Percentiles rank a stretch among this genome's conserved stretches.
Conservation (phyloP, 257 asterid genomes). For the Nicotiana paniculata region DNA sequence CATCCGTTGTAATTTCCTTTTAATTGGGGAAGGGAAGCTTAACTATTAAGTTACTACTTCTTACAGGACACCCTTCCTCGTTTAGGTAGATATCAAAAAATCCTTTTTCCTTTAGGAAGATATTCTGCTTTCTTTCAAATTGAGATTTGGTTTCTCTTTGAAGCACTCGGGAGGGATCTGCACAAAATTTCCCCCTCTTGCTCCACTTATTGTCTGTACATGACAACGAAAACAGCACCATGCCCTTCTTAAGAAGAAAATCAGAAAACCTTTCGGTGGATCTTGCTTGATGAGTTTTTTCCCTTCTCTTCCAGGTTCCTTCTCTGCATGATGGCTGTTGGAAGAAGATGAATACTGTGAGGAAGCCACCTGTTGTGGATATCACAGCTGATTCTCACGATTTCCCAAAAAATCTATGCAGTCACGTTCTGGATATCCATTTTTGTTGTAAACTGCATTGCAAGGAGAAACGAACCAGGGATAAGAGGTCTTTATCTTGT, state of each 20-base stretch:
- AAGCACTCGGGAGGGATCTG: neutral
- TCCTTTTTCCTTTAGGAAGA: neutral
- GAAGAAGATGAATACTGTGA: conserved; percentile 27
- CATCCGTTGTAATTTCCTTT: neutral
- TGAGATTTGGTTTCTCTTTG: neutral
- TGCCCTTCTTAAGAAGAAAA: neutral
- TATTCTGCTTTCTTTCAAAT: neutral
- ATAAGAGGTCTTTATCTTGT: conserved; percentile 22
- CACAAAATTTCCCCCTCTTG: neutral
- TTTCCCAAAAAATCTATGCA: conserved; percentile 17
- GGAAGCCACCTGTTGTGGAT: conserved; percentile 19
- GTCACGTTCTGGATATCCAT: conserved; percentile 2
- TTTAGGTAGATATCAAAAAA: no score
- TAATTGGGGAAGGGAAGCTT: neutral
- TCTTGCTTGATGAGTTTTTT: neutral
- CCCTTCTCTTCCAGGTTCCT: conserved; percentile 15
- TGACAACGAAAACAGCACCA: neutral
- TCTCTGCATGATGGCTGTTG: conserved; percentile 26
- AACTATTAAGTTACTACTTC: neutral
- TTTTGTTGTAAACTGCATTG: conserved; percentile 14
- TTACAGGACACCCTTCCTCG: neutral
- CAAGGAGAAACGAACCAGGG: conserved; percentile 15
- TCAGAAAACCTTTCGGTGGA: neutral
- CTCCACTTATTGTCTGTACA: neutral
- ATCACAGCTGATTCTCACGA: conserved; percentile 27